phyloP scores from a whole-genome alignment of 371 early-diverging fungal species.

The Haplosporangium sp. region DNA sequence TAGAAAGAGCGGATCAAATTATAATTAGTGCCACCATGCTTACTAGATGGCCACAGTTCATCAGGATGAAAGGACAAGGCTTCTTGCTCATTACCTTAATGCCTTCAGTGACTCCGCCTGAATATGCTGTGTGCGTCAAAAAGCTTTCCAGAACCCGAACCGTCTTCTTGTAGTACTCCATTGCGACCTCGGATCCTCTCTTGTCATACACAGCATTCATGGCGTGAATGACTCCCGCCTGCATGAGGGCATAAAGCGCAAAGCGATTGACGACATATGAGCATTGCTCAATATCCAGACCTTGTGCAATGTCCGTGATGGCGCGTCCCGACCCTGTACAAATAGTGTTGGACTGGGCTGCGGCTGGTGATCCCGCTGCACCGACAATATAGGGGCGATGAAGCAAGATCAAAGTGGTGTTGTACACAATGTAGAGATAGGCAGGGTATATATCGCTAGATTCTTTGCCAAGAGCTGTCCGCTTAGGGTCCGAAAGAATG shows the following conservation, averaged over 20 bases:
- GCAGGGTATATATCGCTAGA: slow-evolving; percentile 41
- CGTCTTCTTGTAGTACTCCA: slow-evolving; percentile 53
- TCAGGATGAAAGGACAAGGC: too few species aligned
- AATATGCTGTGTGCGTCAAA: slow-evolving; percentile 19
- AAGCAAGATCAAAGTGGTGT: slow-evolving; percentile 80
- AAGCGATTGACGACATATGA: slow-evolving; percentile 55
- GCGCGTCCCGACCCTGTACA: slow-evolving; percentile 54
- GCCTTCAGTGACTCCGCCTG: slow-evolving; percentile 51
- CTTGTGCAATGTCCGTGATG: slow-evolving; percentile 52
- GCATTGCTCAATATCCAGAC: slow-evolving; percentile 39
- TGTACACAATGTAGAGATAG: slow-evolving; percentile 80
- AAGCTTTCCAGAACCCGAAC: slow-evolving; percentile 34
- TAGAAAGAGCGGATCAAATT: too few species aligned
- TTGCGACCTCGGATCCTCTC: slow-evolving; percentile 46
- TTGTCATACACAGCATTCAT: slow-evolving; percentile 56
- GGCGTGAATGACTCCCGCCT: slow-evolving; percentile 55
- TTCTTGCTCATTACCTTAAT: too few species aligned
- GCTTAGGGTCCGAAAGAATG: slow-evolving; percentile 7
- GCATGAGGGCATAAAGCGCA: slow-evolving; percentile 51
- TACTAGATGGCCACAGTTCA: too few species aligned
- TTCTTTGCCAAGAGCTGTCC: slow-evolving; percentile 20
- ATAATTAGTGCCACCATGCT: too few species aligned
- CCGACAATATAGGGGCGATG: slow-evolving; percentile 78
- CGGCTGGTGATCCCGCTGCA: slow-evolving; percentile 52
- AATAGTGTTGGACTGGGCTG: slow-evolving; percentile 54